Conservation (phyloP, 129 eudicot genomes). For the Heracleum sosnowskyi region DNA sequence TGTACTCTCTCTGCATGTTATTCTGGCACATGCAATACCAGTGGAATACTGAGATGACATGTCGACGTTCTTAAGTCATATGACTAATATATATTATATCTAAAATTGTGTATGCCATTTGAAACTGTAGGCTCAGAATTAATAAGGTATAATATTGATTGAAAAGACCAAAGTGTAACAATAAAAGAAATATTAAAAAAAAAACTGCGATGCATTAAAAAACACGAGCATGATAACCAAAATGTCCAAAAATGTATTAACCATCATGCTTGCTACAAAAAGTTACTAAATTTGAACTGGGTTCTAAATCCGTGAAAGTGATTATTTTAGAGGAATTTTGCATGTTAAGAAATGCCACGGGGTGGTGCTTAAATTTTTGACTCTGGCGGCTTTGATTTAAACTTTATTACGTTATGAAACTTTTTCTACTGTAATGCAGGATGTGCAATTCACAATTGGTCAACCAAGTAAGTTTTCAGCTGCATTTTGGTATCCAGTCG, state of each 20-base stretch:
- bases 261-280: neutral
- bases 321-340: neutral
- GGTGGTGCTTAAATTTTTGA: neutral
- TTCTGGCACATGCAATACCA: neutral
- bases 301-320: neutral
- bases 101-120: neutral
- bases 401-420: neutral
- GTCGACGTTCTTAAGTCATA: neutral
- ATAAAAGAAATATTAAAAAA: neutral
- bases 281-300: neutral
- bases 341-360: neutral
- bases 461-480: conserved; percentile 51
- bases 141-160: neutral
- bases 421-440: conserved; percentile 24
- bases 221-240: neutral
- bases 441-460: conserved; percentile 53
- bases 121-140: neutral
- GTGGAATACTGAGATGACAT: neutral
- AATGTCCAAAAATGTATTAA: neutral
- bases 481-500: conserved; percentile 59
- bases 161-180: neutral
- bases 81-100: neutral
- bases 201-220: neutral
- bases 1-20: neutral
- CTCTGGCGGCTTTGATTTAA: neutral